phyloP scores from a whole-genome alignment of 2,329 filamentous ascomycete genomes.

The Blumeria hordei region DNA sequence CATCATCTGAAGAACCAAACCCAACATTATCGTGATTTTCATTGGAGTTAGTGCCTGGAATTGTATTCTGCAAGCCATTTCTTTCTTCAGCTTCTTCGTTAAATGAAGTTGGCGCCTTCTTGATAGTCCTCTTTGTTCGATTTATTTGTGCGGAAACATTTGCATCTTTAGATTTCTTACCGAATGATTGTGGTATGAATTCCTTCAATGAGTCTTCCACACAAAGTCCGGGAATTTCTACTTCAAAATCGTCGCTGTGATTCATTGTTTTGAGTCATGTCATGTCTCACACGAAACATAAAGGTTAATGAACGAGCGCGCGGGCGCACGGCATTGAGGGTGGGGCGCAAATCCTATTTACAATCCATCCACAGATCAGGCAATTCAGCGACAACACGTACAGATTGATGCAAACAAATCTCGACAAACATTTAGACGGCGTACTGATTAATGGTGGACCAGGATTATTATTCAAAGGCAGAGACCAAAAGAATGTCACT shows the following conservation, averaged over 20 bases:
- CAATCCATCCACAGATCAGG: too few species aligned
- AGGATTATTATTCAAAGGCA: too few species aligned
- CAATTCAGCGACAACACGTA: too few species aligned
- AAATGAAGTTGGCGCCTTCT: conserved; percentile 8
- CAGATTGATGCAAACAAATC: too few species aligned
- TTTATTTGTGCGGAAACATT: conserved; percentile 65
- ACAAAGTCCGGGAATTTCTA: conserved; percentile 29
- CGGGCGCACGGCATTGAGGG: too few species aligned
- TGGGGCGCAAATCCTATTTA: too few species aligned
- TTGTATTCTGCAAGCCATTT: conserved; percentile 7
- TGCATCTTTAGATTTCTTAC: conserved; percentile 50
- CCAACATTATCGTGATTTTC: conserved; percentile 20
- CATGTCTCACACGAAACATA: too few species aligned
- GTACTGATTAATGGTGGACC: too few species aligned
- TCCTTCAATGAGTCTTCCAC: conserved; percentile 46
- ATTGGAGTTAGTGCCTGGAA: conserved; percentile 14
- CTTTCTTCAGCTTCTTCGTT: conserved; percentile 4
- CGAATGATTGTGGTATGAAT: conserved; percentile 65
- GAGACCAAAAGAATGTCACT: too few species aligned
- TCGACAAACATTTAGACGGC: too few species aligned
- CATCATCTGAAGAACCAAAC: conserved; percentile 24
- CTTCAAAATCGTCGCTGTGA: conserved; percentile 33
- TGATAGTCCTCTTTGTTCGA: conserved; percentile 38
- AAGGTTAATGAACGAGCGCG: too few species aligned
- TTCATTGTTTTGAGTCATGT: conserved; percentile 23